phyloP scores from a whole-genome alignment of 2,329 filamentous ascomycete species.

The Alternaria novae-zelandiae region DNA sequence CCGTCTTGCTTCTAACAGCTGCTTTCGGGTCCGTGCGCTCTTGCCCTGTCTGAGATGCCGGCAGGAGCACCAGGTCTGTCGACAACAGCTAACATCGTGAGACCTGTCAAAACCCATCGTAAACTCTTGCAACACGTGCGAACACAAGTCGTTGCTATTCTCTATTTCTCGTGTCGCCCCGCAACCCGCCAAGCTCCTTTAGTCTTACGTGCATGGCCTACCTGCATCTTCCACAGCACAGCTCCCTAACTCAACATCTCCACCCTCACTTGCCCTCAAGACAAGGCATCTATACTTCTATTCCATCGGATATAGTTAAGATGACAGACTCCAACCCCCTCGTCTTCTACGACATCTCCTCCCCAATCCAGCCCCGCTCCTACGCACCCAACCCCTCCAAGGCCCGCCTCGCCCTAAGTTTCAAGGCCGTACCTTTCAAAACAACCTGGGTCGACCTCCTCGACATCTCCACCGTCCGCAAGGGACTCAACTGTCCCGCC shows the following conservation, averaged over 20 bases:
- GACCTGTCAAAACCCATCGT: background rate
- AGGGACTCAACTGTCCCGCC: constrained; percentile 54
- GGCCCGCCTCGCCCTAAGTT: constrained; percentile 57
- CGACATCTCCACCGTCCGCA: constrained; percentile 56
- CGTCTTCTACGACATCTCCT: constrained; percentile 58
- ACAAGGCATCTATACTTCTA: background rate
- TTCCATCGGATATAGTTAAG: background rate
- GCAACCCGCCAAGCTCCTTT: background rate
- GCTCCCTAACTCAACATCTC: background rate
- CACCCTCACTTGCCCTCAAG: background rate
- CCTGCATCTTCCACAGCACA: background rate
- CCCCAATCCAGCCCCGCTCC: constrained; percentile 47
- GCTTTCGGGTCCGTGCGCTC: background rate
- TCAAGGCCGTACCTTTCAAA: constrained; percentile 56
- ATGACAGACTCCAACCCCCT: constrained; percentile 41
- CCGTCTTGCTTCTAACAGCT: background rate
- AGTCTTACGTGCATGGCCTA: background rate
- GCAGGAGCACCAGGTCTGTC: background rate
- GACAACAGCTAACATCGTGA: background rate
- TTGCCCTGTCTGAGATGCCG: background rate
- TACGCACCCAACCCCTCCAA: constrained; percentile 60
- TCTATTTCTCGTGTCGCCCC: background rate
- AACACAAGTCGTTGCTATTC: background rate
- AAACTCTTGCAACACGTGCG: background rate
- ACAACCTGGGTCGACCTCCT: constrained; percentile 62